Base-by-base conservation (phyloP, 306 rosid species). In the Vicia villosa region DNA sequence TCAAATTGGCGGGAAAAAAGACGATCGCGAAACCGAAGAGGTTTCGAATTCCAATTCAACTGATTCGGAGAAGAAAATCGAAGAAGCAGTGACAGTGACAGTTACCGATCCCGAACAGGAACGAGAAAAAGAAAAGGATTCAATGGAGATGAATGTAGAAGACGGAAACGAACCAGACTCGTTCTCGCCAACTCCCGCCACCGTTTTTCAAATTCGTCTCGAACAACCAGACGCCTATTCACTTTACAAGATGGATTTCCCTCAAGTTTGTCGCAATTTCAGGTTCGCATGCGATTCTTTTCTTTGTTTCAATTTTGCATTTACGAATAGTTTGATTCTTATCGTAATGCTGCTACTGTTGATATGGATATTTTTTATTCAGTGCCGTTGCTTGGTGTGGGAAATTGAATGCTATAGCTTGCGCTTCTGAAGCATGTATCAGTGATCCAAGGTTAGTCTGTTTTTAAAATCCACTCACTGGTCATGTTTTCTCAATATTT, bases 361-460 rank as follows among this genome's bases (percentile, higher is more conserved):
- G 10, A 49, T 17, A 3, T 17, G 21, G 10, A 1, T 7, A 15
- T n/a, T 49, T 15, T 46, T 57, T 63, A 61, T 72, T 52, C 84
- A 94, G 97, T 80, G 92, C 90, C 21, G 97, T 90, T 73, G 84
- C 98, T 42, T 94, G 98, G 98, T 94, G 98, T 42, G 95, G 95
- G 46, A 90, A 88, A 87, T 74, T 94, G 81, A 94, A 94, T 87
- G 96, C 98, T 55, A 90, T 94, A 54, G 97, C 96, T 50, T 94
- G 98, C 81, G 97, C 98, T 57, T 80, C 98, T 8, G 98, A 90
- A 84, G 88, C 98, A 1, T 90, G 97, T 80, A 96, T 91, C 5
- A 90, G 97, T 80, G 90, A 90, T 70, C 98, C 98, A 64, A 88
- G 98, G 98, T 94, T 61, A 7, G 86, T 69, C 42, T 65, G 51